phyloP scores from a whole-genome alignment of 805 yeast genomes.

The Grigorovia yakushimaensis region DNA sequence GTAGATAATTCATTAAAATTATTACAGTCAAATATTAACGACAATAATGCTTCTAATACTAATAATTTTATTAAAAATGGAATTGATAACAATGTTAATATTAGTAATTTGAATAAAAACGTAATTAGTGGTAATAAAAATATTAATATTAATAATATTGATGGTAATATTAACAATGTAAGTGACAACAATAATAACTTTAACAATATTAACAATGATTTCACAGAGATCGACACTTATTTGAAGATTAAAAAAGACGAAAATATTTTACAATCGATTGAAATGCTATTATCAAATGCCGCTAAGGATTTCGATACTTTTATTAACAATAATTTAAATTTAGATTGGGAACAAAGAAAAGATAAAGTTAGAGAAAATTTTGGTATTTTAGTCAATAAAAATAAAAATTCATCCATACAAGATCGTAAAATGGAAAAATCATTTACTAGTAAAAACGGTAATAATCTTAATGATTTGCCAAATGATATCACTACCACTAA shows the following conservation, averaged over 20 bases:
- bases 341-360: constrained; percentile 79
- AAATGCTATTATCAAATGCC: constrained; percentile 62
- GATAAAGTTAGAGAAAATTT: constrained; percentile 63
- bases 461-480: background rate
- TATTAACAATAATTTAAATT: constrained; percentile 58
- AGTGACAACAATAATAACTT: background rate
- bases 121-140: background rate
- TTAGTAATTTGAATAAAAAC: background rate
- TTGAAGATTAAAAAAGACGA: constrained; percentile 69
- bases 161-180: background rate
- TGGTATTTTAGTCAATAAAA: constrained; percentile 41
- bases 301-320: constrained; percentile 75
- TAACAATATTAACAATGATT: background rate
- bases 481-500: background rate
- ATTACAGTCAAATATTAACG: constrained; percentile 9
- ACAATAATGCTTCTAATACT: background rate
- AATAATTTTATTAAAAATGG: background rate
- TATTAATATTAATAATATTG: background rate
- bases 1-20: constrained; percentile 49
- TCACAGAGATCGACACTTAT: constrained; percentile 50
- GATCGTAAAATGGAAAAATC: background rate
- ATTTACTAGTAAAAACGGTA: background rate
- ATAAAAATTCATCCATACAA: constrained; percentile 7
- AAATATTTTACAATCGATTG: constrained; percentile 71
- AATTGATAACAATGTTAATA: background rate